Percentiles rank a stretch among this genome's conserved stretches.
Evolutionary conservation across 495 filamentous ascomycete species (phyloP).

Genomic region (Xylaria bambusicola): DNA sequence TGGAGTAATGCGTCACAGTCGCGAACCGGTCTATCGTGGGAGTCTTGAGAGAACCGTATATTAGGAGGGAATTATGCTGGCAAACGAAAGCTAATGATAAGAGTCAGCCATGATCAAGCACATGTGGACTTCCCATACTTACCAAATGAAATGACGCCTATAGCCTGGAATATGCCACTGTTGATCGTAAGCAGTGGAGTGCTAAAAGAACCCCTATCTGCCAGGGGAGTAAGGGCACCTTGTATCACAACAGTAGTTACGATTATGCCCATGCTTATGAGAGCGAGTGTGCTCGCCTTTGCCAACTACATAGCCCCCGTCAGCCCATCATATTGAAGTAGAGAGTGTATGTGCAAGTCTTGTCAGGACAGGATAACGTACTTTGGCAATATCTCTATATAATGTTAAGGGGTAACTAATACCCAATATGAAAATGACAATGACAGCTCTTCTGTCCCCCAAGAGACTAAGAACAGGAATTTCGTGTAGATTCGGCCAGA

Average conservation of each 20-base stretch:
- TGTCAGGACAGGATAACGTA: conserved; percentile 38
- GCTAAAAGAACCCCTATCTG: conserved; percentile 68
- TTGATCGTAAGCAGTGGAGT: conserved; percentile 70
- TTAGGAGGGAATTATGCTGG: conserved; percentile 93
- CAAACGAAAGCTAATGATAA: conserved; percentile 76
- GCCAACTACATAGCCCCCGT: conserved; percentile 62
- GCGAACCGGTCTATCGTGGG: conserved; percentile 95
- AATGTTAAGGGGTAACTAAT: conserved; percentile 91
- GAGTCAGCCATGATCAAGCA: conserved; percentile 10
- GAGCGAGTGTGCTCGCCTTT: conserved; percentile 88
- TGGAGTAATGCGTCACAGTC: conserved; percentile 88
- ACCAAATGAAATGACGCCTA: conserved; percentile 98
- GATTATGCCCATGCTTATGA: conserved; percentile 90
- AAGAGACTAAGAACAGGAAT: conserved; percentile 78
- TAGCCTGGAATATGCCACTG: conserved; percentile 86
- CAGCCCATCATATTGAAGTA: conserved; percentile 3
- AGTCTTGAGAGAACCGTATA: conserved; percentile 92
- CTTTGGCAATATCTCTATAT: conserved; percentile 97
- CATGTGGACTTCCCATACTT: conserved; percentile 28
- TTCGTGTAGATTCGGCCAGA: conserved; percentile 75
- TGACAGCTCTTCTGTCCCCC: conserved; percentile 77
- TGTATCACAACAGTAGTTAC: conserved; percentile 87
- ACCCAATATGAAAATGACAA: conserved; percentile 78
- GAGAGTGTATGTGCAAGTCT: background rate
- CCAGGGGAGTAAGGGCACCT: conserved; percentile 67